A percentile compares a stretch with the other conserved stretches of the same genome.
Evolutionary conservation across 2,329 filamentous ascomycete species (phyloP).

Genomic region (Aspergillus sp.): DNA sequence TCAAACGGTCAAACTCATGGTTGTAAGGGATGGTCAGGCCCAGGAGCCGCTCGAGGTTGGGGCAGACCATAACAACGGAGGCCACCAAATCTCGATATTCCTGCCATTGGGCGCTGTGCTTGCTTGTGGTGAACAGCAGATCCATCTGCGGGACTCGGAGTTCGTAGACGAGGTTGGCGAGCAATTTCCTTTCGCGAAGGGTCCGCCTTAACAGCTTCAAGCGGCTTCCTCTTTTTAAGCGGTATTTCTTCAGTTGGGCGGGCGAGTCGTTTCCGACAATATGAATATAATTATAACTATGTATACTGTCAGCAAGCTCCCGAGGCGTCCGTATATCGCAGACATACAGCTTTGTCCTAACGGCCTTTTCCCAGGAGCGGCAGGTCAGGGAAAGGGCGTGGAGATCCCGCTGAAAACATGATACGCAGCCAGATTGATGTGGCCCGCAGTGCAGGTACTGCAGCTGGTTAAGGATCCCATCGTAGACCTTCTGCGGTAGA

Average conservation of each 20-base stretch:
- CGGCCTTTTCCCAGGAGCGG: slow-evolving; percentile 47
- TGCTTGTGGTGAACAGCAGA: slow-evolving; percentile 28
- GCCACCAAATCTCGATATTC: slow-evolving; percentile 45
- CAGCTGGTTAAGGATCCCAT: slow-evolving; percentile 45
- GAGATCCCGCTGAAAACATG: slow-evolving; percentile 48
- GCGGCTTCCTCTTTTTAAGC: slow-evolving; percentile 40
- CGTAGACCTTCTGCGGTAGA: slow-evolving; percentile 46
- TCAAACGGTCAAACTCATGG: slow-evolving; percentile 46
- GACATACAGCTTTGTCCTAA: slow-evolving; percentile 43
- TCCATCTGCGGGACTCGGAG: slow-evolving; percentile 45
- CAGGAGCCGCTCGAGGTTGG: slow-evolving; percentile 46
- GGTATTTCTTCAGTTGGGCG: slow-evolving; percentile 39
- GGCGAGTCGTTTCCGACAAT: slow-evolving; percentile 41
- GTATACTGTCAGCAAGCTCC: not conserved
- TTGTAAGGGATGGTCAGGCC: slow-evolving; percentile 46
- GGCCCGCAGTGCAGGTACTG: slow-evolving; percentile 36
- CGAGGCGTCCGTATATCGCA: too few species aligned
- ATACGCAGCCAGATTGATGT: slow-evolving; percentile 37
- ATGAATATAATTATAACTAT: slow-evolving; percentile 42
- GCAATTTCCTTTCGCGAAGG: slow-evolving; percentile 40
- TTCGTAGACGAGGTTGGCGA: slow-evolving; percentile 46
- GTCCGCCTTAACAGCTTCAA: slow-evolving; percentile 47
- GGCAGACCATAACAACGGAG: slow-evolving; percentile 50
- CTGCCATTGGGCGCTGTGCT: slow-evolving; percentile 34
- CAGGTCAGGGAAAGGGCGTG: slow-evolving; percentile 45